Evolutionary conservation across 331 rosid species (phyloP).

Genomic region (Malus hybrid): DNA sequence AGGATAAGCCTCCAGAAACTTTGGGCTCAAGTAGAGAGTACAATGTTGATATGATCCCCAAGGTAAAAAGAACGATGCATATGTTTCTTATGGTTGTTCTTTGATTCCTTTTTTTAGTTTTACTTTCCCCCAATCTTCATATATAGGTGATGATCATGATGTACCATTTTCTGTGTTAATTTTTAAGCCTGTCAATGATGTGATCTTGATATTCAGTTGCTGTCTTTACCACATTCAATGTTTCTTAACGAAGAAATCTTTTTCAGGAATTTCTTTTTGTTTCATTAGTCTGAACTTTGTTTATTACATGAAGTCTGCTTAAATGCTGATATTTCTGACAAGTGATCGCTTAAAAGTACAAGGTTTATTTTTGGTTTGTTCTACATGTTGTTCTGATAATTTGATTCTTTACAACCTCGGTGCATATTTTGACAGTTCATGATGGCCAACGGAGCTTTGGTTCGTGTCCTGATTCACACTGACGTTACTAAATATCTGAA

Average conservation of each 20-base stretch:
- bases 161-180: neutral
- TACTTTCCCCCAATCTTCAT: neutral
- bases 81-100: neutral
- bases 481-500: conserved; percentile 33
- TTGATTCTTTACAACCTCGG: neutral
- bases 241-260: neutral
- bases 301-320: neutral
- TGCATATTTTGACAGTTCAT: conserved; percentile 17
- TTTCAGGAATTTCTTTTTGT: neutral
- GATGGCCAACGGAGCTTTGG: conserved; percentile 37
- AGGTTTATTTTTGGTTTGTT: neutral
- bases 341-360: neutral
- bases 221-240: neutral
- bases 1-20: conserved; percentile 19
- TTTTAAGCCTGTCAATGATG: neutral
- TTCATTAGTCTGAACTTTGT: too few relatives aligned
- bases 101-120: neutral
- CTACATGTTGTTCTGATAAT: neutral
- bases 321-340: neutral
- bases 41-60: conserved; percentile 40
- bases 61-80: conserved; percentile 10
- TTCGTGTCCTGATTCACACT: conserved; percentile 36
- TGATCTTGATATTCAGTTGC: neutral
- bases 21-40: conserved; percentile 26
- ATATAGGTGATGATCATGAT: neutral